phyloP scores from a whole-genome alignment of 2,329 filamentous ascomycete genomes.

The Xylaria sp. region DNA sequence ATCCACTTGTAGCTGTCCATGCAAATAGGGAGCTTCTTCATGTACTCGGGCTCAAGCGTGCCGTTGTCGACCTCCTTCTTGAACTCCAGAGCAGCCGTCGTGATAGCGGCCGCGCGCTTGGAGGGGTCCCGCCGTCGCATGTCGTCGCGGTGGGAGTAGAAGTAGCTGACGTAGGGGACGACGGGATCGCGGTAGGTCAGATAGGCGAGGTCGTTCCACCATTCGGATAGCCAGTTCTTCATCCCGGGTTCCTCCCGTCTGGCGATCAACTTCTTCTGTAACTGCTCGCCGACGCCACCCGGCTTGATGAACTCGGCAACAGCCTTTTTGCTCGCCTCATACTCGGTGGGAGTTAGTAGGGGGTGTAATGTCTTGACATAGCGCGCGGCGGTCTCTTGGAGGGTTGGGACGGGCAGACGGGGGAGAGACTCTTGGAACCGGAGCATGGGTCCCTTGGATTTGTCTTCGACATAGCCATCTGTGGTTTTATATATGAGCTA shows the following conservation, averaged over 20 bases:
- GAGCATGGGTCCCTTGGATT: constrained; percentile 72
- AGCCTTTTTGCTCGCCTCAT: constrained; percentile 69
- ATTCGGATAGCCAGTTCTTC: constrained; percentile 95
- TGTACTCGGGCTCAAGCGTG: constrained; percentile 91
- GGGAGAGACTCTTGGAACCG: constrained; percentile 84
- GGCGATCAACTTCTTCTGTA: constrained; percentile 83
- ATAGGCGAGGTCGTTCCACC: constrained; percentile 97
- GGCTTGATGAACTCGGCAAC: constrained; percentile 85
- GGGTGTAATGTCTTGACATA: constrained; percentile 78
- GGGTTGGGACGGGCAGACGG: constrained; percentile 69
- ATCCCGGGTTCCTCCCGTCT: constrained; percentile 71
- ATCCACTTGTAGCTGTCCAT: constrained; percentile 99
- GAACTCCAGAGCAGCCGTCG: constrained; percentile 82
- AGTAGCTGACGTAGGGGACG: constrained; percentile 97
- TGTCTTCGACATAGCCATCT: constrained; percentile 81
- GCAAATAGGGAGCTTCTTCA: constrained; percentile 94
- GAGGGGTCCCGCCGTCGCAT: constrained; percentile 78
- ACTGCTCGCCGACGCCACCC: constrained; percentile 72
- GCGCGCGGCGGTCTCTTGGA: constrained; percentile 74
- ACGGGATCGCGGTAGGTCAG: constrained; percentile 91
- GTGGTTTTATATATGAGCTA: constrained; percentile 30
- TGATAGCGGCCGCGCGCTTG: constrained; percentile 88
- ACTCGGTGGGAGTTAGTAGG: constrained; percentile 63
- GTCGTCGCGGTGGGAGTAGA: constrained; percentile 97
- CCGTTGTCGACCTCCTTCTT: constrained; percentile 83